A percentile compares a stretch with the other conserved stretches of the same genome.
phyloP scores from a whole-genome alignment of 2,329 filamentous ascomycete genomes.

The Clarireedia paspali region DNA sequence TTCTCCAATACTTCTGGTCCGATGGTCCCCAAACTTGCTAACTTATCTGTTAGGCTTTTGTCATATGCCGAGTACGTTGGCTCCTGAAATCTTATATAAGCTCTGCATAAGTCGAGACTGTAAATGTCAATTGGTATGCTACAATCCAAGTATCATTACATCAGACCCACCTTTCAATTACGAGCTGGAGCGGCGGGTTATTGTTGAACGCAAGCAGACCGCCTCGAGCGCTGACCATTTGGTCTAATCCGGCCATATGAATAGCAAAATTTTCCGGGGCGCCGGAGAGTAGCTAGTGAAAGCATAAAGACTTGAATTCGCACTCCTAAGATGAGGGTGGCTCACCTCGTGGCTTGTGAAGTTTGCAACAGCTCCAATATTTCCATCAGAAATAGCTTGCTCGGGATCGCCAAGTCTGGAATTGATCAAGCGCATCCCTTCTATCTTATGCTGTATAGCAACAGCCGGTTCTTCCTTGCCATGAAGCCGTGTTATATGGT shows the following conservation, averaged over 20 bases:
- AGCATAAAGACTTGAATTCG: not conserved
- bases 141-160: not conserved
- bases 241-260: not conserved
- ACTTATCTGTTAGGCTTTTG: not conserved
- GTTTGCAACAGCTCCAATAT: slow-evolving; percentile 1
- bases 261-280: not conserved
- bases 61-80: slow-evolving; percentile 1
- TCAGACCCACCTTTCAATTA: not conserved
- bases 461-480: not conserved
- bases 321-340: not conserved
- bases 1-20: not conserved
- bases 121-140: not conserved
- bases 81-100: not conserved
- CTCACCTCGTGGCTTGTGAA: not conserved
- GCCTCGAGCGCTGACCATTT: not conserved
- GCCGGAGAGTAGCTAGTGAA: not conserved
- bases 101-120: slow-evolving; percentile 2
- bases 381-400: not conserved
- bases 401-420: not conserved
- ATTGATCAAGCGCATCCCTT: not conserved
- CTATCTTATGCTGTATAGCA: not conserved
- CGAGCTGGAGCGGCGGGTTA: not conserved
- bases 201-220: not conserved
- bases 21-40: not conserved
- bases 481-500: not conserved